Base-by-base conservation (phyloP, 106 monocot species). In the Allium cepa region DNA sequence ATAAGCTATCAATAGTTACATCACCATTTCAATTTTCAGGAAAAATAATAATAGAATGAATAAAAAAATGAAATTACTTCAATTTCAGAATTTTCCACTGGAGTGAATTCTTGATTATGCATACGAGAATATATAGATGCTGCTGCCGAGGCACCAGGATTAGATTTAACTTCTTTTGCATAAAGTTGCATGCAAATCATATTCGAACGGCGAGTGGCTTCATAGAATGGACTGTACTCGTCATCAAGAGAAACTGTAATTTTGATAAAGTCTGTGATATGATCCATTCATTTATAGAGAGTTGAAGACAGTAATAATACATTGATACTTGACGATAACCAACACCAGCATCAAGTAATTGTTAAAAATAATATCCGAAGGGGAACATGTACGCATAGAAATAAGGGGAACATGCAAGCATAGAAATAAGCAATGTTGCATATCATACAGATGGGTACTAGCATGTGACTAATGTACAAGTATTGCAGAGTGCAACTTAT, bases 141-240 rank as follows among this genome's bases (percentile, higher is more conserved):
- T 26, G 92, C 84, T 49, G 96, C 82, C 59, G 88, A 88, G 62
- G 81, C 80, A 71, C 92, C 88, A 57, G 88, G 84, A 63, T 81
- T 72, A 62, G 72, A 69, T 68, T 92, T 88, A 60, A 70, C 77
- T 11, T 92, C 92, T 77, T 97, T 97, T 7, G 64, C 63, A 86
- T 97, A 97, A 66, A 97, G 84, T 82, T 92, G 96, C 80, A 89
- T 53, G 73, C 96, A 97, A 10, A 82, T 69, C 72, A 68, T 80
- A 69, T 92, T 97, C 71, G 96, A 88, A 11, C 88, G 88, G 12
- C 70, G 79, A 49, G 69, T 82, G 67, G 92, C 84, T 86, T 97
- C 96, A 46, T 72, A 73, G 68, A 88, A 75, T 82, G 75, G 83
- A 75, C 85, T 75, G 18, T 75, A 70, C 76, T 84, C 69, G 68